These are phyloP conservation scores for Aspergillus biplanus DNA, from an alignment of 495 filamentous ascomycete species.

Conservation along the genomic window DNA sequence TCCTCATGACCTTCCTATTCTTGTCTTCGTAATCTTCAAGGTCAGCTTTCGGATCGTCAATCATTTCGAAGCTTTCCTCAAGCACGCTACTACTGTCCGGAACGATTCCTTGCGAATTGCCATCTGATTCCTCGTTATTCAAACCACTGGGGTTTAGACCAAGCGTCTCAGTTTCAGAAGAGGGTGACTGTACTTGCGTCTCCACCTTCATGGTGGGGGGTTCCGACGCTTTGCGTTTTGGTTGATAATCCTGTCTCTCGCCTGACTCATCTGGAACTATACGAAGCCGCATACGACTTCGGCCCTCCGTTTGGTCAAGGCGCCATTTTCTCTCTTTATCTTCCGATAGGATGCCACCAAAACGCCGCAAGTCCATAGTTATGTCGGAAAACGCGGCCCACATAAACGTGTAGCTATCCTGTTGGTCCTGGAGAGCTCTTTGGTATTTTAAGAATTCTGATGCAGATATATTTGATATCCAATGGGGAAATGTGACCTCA, in stretches of 20 bases:
- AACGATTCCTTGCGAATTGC: conserved; percentile 38
- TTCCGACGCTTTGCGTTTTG: conserved; percentile 71
- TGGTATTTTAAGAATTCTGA: conserved; percentile 92
- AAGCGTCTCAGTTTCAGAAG: conserved; percentile 38
- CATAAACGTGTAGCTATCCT: conserved; percentile 80
- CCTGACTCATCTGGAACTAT: conserved; percentile 74
- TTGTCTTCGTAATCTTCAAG: conserved; percentile 93
- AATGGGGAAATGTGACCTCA: conserved; percentile 80
- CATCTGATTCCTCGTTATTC: conserved; percentile 33
- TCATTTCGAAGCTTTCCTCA: conserved; percentile 93
- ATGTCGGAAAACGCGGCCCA: conserved; percentile 73
- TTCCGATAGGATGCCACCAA: conserved; percentile 77
- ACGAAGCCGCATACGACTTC: conserved; percentile 90
- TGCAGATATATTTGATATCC: conserved; percentile 92
- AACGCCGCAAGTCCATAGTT: conserved; percentile 70
- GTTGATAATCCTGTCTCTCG: conserved; percentile 77
- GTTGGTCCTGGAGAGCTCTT: conserved; percentile 83
- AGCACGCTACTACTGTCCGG: conserved; percentile 48
- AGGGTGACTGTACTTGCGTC: conserved; percentile 33
- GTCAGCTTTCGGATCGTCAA: conserved; percentile 83
- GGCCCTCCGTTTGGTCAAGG: conserved; percentile 91
- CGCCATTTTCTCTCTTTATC: conserved; percentile 74
- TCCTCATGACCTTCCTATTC: conserved; percentile 95
- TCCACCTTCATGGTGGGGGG: conserved; percentile 45
- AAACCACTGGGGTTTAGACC: conserved; percentile 38